Conservation (phyloP, 352 stramenopile genomes). For the Phytophthora vignae region DNA sequence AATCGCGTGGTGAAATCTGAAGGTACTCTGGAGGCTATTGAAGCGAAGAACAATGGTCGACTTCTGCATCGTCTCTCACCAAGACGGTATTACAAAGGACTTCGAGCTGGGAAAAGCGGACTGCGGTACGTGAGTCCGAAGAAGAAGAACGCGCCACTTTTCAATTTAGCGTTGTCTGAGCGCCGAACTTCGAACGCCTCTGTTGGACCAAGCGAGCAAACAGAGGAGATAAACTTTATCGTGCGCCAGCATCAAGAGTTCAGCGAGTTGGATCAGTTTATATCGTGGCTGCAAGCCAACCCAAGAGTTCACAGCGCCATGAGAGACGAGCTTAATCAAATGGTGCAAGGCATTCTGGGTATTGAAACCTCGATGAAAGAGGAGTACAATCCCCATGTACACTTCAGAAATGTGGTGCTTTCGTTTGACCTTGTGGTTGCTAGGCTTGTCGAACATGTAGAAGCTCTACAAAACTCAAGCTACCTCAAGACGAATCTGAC, state of each 20-base stretch:
- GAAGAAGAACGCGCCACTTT: conserved; percentile 31
- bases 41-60: conserved; percentile 23
- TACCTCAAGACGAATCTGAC: conserved; percentile 79
- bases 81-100: conserved; percentile 30
- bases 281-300: conserved; percentile 51
- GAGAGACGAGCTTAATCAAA: conserved; percentile 74
- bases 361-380: conserved; percentile 56
- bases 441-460: conserved; percentile 68
- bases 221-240: conserved; percentile 7
- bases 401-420: conserved; percentile 50
- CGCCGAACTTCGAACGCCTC: conserved; percentile 16
- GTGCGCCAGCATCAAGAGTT: conserved; percentile 44
- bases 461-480: conserved; percentile 57
- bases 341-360: conserved; percentile 72
- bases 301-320: conserved; percentile 53
- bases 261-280: conserved; percentile 56
- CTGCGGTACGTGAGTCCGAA: conserved; percentile 18
- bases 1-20: not conserved
- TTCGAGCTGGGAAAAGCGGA: conserved; percentile 14
- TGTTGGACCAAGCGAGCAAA: conserved; percentile 9
- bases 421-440: conserved; percentile 77
- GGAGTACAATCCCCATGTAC: conserved; percentile 55
- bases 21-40: conserved; percentile 14
- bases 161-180: conserved; percentile 11
- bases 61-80: conserved; percentile 38